Evolutionary conservation across 78 protist genomes (phyloP), one percentile per base, ranked within the genome.

Genomic region (Planoprotostelium fungivorum): DNA sequence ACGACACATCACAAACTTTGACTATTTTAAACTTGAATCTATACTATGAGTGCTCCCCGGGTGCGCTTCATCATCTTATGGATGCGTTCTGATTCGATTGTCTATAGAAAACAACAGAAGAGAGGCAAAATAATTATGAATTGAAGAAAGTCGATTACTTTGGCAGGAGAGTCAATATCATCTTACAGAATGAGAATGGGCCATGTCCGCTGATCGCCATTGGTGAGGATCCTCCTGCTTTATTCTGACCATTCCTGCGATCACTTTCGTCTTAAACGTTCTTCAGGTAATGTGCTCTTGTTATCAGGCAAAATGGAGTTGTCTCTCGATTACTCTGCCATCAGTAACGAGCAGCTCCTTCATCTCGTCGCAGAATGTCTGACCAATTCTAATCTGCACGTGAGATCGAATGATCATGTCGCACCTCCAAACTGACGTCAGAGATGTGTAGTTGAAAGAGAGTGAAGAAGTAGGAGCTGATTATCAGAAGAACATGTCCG

Each of bases 201-300:
- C 96, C 96, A 16, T 92, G 94, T 83, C 96, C 96, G 0, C 73
- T 94, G 63, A 88, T 94, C 51, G 96, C 96, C 1, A 86, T 94
- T 28, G 73, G 73, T 51, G 16, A 51, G 5, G 31, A 5, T 51
- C 16, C 5, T 51, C n/a, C n/a, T n/a, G n/a, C n/a, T n/a, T n/a
- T n/a, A n/a, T n/a, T n/a, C n/a, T n/a, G n/a, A n/a, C n/a, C n/a
- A n/a, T n/a, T n/a, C n/a, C n/a, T n/a, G n/a, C 16, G 16, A 51
- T 51, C 73, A 51, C 73, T 51, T 5, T 51, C 73, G 16, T 51
- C 73, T n/a, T 16, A 51, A 25, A 25, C 87, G 16, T 16, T 25
- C 34, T 37, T 16, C 37, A 85, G 87, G 63, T 85, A 85, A 85
- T 85, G 16, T 85, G 29, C 87, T 85, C 36, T 16, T 85, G 35